These are phyloP conservation scores for Metschnikowia proteae DNA, from an alignment of 805 yeast genomes.

Conservation along the genomic window DNA sequence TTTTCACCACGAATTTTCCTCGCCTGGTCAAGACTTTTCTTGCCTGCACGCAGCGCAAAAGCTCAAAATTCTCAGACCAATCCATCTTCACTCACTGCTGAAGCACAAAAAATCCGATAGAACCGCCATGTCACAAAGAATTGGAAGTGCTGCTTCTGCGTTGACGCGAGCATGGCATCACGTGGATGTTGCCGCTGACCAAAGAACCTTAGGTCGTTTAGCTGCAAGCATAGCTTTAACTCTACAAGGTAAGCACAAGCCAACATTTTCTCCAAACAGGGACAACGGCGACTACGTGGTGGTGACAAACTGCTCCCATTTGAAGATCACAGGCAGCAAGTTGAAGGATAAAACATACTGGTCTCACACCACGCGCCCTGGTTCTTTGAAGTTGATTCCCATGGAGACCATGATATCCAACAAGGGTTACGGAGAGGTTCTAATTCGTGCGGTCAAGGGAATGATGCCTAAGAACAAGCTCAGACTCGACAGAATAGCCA, in stretches of 20 bases:
- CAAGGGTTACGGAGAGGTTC: slow-evolving; percentile 83
- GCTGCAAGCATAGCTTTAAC: slow-evolving; percentile 87
- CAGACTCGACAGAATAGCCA: slow-evolving; percentile 71
- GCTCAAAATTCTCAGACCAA: slow-evolving; percentile 1
- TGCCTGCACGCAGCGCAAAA: slow-evolving; percentile 1
- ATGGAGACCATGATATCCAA: slow-evolving; percentile 73
- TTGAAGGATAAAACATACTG: slow-evolving; percentile 77
- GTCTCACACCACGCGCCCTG: slow-evolving; percentile 88
- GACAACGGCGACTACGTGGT: slow-evolving; percentile 98
- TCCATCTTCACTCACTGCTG: slow-evolving; percentile 1
- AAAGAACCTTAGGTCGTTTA: slow-evolving; percentile 84
- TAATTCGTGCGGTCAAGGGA: slow-evolving; percentile 85
- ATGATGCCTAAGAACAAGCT: slow-evolving; percentile 93
- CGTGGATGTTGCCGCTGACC: slow-evolving; percentile 81
- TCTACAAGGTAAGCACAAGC: slow-evolving; percentile 96
- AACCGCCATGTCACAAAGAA: slow-evolving; percentile 41
- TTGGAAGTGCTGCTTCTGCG: slow-evolving; percentile 61
- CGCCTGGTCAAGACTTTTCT: neutral
- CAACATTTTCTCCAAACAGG: slow-evolving; percentile 63
- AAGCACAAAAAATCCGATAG: neutral
- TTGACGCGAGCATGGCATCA: slow-evolving; percentile 93
- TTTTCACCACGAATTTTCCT: neutral
- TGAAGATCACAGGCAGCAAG: slow-evolving; percentile 84
- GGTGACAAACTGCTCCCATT: slow-evolving; percentile 82
- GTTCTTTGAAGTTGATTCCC: slow-evolving; percentile 76